A percentile compares a stretch with the other conserved stretches of the same genome.
Conservation (phyloP, 2,329 filamentous ascomycete species). For the Cytospora piceicola region DNA sequence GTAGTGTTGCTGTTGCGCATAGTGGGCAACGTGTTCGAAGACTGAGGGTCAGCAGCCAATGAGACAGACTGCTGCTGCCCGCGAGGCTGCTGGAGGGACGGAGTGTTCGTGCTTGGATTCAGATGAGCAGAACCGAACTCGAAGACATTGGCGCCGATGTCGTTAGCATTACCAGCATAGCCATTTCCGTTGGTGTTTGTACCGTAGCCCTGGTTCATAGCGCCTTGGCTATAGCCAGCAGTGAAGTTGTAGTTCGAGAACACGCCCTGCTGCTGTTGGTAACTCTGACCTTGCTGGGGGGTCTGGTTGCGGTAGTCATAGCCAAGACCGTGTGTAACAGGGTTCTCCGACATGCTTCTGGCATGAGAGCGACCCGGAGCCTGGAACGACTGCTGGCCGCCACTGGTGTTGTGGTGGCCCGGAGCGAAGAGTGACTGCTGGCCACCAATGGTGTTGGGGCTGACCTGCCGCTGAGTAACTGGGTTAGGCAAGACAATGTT, state of each 20-base stretch:
- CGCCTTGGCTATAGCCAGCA: neutral
- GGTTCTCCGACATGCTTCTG: slow-evolving; percentile 31
- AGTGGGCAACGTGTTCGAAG: slow-evolving; percentile 23
- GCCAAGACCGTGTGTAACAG: slow-evolving; percentile 23
- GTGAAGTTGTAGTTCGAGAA: slow-evolving; percentile 22
- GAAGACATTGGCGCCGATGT: slow-evolving; percentile 7
- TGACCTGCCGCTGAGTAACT: slow-evolving; percentile 22
- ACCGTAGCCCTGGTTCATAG: slow-evolving; percentile 17
- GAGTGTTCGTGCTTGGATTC: slow-evolving; percentile 24
- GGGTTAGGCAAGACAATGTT: slow-evolving; percentile 32
- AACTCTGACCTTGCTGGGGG: slow-evolving; percentile 17
- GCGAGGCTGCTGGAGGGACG: slow-evolving; percentile 11
- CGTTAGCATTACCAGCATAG: neutral
- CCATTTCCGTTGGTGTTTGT: slow-evolving; percentile 11
- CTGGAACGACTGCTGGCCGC: slow-evolving; percentile 22
- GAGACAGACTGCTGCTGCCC: slow-evolving; percentile 19
- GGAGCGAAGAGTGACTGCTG: slow-evolving; percentile 23
- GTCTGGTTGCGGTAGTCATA: slow-evolving; percentile 22
- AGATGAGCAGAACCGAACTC: slow-evolving; percentile 15
- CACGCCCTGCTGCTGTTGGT: slow-evolving; percentile 25
- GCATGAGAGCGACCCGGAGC: slow-evolving; percentile 25
- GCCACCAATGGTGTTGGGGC: slow-evolving; percentile 7
- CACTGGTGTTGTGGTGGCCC: slow-evolving; percentile 14
- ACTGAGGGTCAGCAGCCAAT: slow-evolving; percentile 19
- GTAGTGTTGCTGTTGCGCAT: slow-evolving; percentile 24